Evolutionary conservation across 75 land plant species (phyloP).

Genomic region (Selaginella tamariscina): DNA sequence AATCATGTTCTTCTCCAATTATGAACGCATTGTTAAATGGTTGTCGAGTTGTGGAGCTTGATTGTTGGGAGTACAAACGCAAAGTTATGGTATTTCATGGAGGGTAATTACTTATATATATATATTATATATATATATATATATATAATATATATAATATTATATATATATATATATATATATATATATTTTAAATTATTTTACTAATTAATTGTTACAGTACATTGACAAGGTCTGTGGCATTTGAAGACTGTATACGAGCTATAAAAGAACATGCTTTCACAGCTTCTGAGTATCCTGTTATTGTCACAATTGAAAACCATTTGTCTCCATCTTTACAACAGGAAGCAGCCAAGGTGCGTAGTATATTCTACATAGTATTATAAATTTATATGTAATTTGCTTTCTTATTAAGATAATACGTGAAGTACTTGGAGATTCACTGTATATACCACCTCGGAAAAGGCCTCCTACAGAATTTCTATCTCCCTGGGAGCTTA

Average conservation of each 20-base stretch:
- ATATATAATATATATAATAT: no score
- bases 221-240: not conserved
- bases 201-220: not conserved
- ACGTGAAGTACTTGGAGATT: constrained; percentile 19
- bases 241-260: constrained; percentile 1
- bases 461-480: constrained; percentile 25
- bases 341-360: not conserved
- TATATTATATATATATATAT: no score
- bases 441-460: constrained; percentile 17
- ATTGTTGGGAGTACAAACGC: constrained; percentile 25
- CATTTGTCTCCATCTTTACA: constrained; percentile 1
- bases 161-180: no score
- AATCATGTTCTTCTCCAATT: constrained; percentile 20
- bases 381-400: no score
- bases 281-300: constrained; percentile 3
- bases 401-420: constrained; percentile 9
- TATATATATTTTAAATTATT: no score
- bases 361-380: not conserved
- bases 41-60: constrained; percentile 33
- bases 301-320: constrained; percentile 3
- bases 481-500: constrained; percentile 26
- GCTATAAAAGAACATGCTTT: constrained; percentile 11
- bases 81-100: constrained; percentile 27
- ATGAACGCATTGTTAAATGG: constrained; percentile 19
- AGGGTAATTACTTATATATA: constrained; percentile 9